Evolutionary conservation across 768 basidiomycete species (phyloP).

Genomic region (Rubroboletus pulcherrimus): DNA sequence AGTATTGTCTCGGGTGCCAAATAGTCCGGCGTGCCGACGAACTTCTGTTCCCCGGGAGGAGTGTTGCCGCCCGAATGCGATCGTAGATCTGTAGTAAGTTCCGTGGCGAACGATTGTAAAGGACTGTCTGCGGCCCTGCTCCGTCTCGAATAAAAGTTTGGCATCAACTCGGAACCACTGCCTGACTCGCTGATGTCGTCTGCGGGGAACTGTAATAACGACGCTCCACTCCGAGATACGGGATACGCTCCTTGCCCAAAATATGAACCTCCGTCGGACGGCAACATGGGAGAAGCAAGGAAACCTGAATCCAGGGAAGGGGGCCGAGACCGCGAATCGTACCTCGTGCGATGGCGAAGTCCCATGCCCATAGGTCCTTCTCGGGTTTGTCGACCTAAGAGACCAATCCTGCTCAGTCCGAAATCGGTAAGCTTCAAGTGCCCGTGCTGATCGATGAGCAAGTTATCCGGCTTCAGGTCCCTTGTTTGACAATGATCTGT

Average conservation of each 20-base stretch:
- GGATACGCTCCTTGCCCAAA: constrained; percentile 66
- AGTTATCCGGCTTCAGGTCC: constrained; percentile 96
- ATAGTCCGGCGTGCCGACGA: constrained; percentile 98
- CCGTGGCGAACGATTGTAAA: constrained; percentile 81
- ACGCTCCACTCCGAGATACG: constrained; percentile 55
- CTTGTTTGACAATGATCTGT: constrained; percentile 39
- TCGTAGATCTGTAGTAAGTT: constrained; percentile 77
- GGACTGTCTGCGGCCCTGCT: constrained; percentile 66
- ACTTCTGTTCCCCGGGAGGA: constrained; percentile 84
- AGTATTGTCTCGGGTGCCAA: constrained; percentile 94
- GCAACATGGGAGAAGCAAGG: constrained; percentile 70
- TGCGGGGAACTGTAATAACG: constrained; percentile 64
- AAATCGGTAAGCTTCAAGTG: constrained; percentile 99
- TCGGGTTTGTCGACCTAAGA: constrained; percentile 94
- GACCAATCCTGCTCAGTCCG: constrained; percentile 92
- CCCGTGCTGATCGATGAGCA: constrained; percentile 94
- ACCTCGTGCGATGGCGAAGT: constrained; percentile 50
- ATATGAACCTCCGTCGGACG: constrained; percentile 74
- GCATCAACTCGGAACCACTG: constrained; percentile 69
- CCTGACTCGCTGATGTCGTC: constrained; percentile 89
- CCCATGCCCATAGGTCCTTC: constrained; percentile 48
- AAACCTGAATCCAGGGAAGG: constrained; percentile 80
- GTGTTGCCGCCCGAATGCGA: constrained; percentile 63
- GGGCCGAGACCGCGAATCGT: constrained; percentile 71
- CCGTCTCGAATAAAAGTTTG: constrained; percentile 53